These are phyloP conservation scores for Mycena olivaceomarginata DNA, from an alignment of 768 basidiomycete species.

Conservation along the genomic window DNA sequence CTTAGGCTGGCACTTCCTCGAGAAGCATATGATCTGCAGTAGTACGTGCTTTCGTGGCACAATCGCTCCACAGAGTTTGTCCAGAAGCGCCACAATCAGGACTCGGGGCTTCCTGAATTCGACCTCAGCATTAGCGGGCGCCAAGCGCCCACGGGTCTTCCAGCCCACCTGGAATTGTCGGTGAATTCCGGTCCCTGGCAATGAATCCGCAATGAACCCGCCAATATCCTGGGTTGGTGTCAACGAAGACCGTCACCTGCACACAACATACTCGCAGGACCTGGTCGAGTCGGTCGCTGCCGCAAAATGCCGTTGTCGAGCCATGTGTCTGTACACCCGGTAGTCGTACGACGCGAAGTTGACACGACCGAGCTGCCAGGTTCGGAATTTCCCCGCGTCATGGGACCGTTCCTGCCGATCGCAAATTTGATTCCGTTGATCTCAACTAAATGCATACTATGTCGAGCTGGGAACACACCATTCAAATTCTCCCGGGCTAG, in stretches of 20 bases:
- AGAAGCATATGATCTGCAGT: neutral
- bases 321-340: neutral
- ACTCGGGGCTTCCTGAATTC: conserved; percentile 19
- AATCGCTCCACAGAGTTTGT: conserved; percentile 20
- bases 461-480: neutral
- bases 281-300: conserved; percentile 6
- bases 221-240: conserved; percentile 14
- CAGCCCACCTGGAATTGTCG: neutral
- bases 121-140: neutral
- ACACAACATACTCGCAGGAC: neutral
- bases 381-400: conserved; percentile 8
- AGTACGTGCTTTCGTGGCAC: conserved; percentile 16
- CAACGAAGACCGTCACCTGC: conserved; percentile 22
- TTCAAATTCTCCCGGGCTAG: neutral
- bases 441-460: neutral
- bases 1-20: neutral
- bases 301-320: conserved; percentile 14
- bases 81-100: conserved; percentile 27
- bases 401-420: conserved; percentile 23
- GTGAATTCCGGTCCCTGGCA: conserved; percentile 12
- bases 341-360: conserved; percentile 30
- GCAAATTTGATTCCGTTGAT: neutral
- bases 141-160: neutral
- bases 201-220: neutral
- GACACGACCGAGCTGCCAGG: neutral